Conservation (phyloP, 2,329 filamentous ascomycete species). For the Xylaria sp. region DNA sequence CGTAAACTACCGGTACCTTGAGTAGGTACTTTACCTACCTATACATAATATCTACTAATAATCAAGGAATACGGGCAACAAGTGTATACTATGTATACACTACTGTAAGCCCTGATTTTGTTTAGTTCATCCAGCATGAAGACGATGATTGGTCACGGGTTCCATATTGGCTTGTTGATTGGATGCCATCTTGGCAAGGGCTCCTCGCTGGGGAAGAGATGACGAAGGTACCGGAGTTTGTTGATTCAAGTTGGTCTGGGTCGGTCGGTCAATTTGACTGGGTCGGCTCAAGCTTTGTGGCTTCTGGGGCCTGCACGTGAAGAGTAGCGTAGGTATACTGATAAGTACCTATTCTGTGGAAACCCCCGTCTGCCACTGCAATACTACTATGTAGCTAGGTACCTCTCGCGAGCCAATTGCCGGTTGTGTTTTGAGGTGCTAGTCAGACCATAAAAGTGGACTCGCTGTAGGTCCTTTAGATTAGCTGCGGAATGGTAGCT, state of each 20-base stretch:
- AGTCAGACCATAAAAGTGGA: constrained; percentile 19
- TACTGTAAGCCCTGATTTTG: constrained; percentile 3
- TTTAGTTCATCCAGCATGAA: neutral
- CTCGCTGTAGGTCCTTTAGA: neutral
- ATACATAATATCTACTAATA: no score
- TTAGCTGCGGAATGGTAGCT: neutral
- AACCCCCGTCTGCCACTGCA: constrained; percentile 4
- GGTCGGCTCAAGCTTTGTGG: constrained; percentile 33
- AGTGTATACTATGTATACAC: no score
- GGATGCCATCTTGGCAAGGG: constrained; percentile 15
- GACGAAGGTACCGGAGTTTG: constrained; percentile 2
- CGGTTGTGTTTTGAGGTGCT: neutral
- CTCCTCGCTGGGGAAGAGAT: neutral
- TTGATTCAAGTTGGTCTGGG: neutral
- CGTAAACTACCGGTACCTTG: neutral
- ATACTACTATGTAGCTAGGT: neutral
- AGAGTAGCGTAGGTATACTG: neutral
- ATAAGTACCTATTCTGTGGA: neutral
- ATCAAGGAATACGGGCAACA: constrained; percentile 18
- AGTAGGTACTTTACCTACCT: no score
- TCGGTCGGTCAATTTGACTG: neutral
- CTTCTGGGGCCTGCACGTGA: constrained; percentile 5
- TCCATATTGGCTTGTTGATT: constrained; percentile 6
- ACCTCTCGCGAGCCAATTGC: neutral
- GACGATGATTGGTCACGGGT: constrained; percentile 27